phyloP scores from a whole-genome alignment of 1,284 basidiomycete species.

The Wolfiporia cocos region DNA sequence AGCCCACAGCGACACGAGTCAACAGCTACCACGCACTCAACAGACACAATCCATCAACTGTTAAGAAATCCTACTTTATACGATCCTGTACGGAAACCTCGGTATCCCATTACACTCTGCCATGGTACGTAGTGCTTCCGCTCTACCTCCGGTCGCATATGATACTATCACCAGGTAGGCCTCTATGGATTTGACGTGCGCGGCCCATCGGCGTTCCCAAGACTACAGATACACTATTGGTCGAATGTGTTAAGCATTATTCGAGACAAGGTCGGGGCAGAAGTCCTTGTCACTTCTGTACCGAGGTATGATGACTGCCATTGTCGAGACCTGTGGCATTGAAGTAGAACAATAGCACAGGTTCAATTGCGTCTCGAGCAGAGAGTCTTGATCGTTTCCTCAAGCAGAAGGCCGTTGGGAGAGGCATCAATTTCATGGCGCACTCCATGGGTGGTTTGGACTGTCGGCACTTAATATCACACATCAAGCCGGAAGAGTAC shows the following conservation, averaged over 20 bases:
- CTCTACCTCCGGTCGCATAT: conserved; percentile 5
- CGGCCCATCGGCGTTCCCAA: conserved; percentile 70
- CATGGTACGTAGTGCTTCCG: conserved; percentile 62
- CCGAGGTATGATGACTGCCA: conserved; percentile 61
- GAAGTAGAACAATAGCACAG: conserved; percentile 66
- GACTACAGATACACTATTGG: conserved; percentile 93
- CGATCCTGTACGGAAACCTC: conserved; percentile 72
- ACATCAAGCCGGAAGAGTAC: conserved; percentile 81
- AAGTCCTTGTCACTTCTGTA: conserved; percentile 94
- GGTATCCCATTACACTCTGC: conserved; percentile 90
- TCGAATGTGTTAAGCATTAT: conserved; percentile 82
- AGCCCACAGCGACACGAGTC: no score
- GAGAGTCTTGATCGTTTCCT: conserved; percentile 76
- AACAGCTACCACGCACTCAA: conserved; percentile 10
- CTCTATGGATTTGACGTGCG: conserved; percentile 93
- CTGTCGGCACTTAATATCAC: conserved; percentile 85
- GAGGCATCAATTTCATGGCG: conserved; percentile 87
- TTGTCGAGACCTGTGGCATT: neutral
- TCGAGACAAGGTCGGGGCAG: conserved; percentile 79
- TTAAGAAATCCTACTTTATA: conserved; percentile 70
- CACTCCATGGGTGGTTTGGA: conserved; percentile 99
- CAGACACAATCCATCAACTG: conserved; percentile 64
- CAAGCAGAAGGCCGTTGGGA: conserved; percentile 57
- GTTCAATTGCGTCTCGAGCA: conserved; percentile 84
- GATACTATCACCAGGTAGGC: conserved; percentile 39